These are phyloP conservation scores for Phyllosticta paracitricarpa DNA, from an alignment of 2,329 filamentous ascomycete genomes.

Conservation along the genomic window DNA sequence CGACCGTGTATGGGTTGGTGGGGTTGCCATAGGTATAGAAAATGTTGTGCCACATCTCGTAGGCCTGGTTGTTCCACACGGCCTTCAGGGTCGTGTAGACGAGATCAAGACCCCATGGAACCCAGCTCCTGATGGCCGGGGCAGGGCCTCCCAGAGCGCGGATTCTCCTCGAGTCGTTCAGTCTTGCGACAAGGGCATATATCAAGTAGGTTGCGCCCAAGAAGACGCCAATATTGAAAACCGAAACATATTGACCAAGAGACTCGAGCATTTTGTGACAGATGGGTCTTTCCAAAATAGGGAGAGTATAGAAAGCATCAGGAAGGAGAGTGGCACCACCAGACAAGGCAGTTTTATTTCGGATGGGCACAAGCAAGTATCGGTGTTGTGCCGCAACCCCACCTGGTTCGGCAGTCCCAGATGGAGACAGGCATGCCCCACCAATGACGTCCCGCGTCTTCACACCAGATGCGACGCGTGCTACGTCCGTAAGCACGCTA, in stretches of 20 bases:
- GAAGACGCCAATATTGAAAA: not conserved
- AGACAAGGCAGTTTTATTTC: not conserved
- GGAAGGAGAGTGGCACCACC: not conserved
- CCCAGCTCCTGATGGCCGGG: constrained; percentile 26
- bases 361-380: not conserved
- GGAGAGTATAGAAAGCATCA: not conserved
- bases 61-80: constrained; percentile 44
- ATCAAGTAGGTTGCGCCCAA: not conserved
- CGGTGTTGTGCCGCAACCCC: not conserved
- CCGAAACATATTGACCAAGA: not conserved
- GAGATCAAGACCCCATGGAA: constrained; percentile 51
- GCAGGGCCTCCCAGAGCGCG: constrained; percentile 38
- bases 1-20: constrained; percentile 46
- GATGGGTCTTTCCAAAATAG: not conserved
- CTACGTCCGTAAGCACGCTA: not conserved
- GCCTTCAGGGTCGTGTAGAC: constrained; percentile 47
- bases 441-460: not conserved
- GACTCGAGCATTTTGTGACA: not conserved
- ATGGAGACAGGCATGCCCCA: not conserved
- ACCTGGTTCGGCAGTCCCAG: not conserved
- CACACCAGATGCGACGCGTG: not conserved
- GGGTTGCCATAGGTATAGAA: constrained; percentile 36
- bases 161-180: constrained; percentile 29
- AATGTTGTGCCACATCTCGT: constrained; percentile 50
- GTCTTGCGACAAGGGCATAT: constrained; percentile 5